A percentile compares a stretch with the other conserved stretches of the same genome.
These are phyloP conservation scores for Fusarium austroafricanum DNA, from an alignment of 2,329 filamentous ascomycete genomes.

Conservation along the genomic window DNA sequence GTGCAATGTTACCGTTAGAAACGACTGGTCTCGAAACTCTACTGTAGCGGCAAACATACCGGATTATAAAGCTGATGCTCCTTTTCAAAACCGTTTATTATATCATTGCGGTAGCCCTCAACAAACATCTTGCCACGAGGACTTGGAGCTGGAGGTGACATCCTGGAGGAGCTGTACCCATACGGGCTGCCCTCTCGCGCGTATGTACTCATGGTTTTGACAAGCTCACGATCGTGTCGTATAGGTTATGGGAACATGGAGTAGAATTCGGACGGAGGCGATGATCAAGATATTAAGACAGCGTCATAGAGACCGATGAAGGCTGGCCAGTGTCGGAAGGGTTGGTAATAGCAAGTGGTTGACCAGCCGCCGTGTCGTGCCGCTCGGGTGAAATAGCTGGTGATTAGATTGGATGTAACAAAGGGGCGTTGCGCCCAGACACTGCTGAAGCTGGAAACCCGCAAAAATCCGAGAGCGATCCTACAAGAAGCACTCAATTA, in stretches of 20 bases:
- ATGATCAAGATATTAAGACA: conserved; percentile 25
- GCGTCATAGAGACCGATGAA: conserved; percentile 33
- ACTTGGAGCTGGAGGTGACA: conserved; percentile 50
- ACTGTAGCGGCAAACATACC: conserved; percentile 55
- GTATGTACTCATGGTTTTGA: conserved; percentile 55
- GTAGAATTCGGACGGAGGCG: conserved; percentile 5
- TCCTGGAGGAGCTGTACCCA: conserved; percentile 51
- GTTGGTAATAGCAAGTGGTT: conserved; percentile 19
- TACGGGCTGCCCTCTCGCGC: conserved; percentile 50
- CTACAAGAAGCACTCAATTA: conserved; percentile 5
- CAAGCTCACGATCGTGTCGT: conserved; percentile 29
- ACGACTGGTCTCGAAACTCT: not conserved
- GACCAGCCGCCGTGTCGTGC: conserved; percentile 19
- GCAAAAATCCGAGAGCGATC: conserved; percentile 18
- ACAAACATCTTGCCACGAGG: conserved; percentile 63
- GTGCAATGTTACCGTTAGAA: conserved; percentile 25
- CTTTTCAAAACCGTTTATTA: conserved; percentile 64
- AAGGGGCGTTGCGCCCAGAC: conserved; percentile 31
- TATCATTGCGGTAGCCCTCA: conserved; percentile 69
- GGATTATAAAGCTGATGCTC: conserved; percentile 68
- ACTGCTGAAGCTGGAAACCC: conserved; percentile 10
- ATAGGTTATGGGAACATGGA: conserved; percentile 43
- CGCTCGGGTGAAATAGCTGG: conserved; percentile 5
- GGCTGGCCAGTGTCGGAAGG: conserved; percentile 24
- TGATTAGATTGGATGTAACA: conserved; percentile 32